Conservation (phyloP, 1,284 basidiomycete genomes). For the Porodaedalea pini region DNA sequence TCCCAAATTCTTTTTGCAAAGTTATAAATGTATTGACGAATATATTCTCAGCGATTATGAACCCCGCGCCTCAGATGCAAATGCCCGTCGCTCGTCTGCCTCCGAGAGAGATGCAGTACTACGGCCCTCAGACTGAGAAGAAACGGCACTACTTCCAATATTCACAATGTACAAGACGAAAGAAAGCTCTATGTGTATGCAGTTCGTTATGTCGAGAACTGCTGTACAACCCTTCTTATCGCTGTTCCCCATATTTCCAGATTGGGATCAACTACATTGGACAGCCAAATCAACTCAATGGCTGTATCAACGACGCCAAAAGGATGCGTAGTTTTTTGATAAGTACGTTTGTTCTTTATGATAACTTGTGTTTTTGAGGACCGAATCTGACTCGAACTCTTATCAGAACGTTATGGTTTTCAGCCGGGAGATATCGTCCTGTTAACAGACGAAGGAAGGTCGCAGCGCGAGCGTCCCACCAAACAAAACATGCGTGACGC, state of each 20-base stretch:
- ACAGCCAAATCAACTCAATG: constrained; percentile 56
- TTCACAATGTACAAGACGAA: constrained; percentile 19
- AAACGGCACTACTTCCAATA: constrained; percentile 17
- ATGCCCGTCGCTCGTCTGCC: constrained; percentile 15
- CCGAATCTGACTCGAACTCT: not conserved
- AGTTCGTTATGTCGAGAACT: not conserved
- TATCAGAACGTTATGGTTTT: constrained; percentile 59
- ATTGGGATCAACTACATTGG: constrained; percentile 82
- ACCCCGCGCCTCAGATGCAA: constrained; percentile 1
- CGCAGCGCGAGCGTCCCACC: constrained; percentile 61
- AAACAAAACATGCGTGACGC: constrained; percentile 75
- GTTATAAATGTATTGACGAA: not conserved
- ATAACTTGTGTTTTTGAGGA: not conserved
- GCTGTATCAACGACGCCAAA: constrained; percentile 82
- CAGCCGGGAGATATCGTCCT: constrained; percentile 70
- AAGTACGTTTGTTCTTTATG: constrained; percentile 40
- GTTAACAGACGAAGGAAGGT: constrained; percentile 67
- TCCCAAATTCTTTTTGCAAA: not conserved
- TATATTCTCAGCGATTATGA: not conserved
- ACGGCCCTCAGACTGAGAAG: constrained; percentile 10
- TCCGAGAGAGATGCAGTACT: constrained; percentile 9
- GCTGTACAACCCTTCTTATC: not conserved
- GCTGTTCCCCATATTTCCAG: constrained; percentile 31
- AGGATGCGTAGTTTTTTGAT: constrained; percentile 70
- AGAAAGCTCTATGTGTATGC: constrained; percentile 20